Percentiles rank a stretch among this genome's conserved stretches.
These are phyloP conservation scores for Mucor lusitanicus DNA, from an alignment of 371 early-diverging fungal genomes.

Conservation along the genomic window DNA sequence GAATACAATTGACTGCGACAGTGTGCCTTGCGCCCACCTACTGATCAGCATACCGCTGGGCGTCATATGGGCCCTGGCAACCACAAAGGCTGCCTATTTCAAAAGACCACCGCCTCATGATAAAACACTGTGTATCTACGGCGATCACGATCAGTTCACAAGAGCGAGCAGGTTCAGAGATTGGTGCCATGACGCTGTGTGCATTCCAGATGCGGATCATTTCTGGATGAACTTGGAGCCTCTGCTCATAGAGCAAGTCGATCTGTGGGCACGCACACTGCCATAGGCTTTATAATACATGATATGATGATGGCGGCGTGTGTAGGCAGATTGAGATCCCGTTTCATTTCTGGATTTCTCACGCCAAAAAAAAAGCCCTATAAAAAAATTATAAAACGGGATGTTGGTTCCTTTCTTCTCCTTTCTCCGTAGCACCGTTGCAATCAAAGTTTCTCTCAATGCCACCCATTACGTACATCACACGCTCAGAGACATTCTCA, in stretches of 20 bases:
- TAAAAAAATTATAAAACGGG: not conserved
- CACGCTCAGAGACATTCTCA: slow-evolving; percentile 79
- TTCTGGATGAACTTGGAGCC: slow-evolving; percentile 38
- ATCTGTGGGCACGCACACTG: slow-evolving; percentile 8
- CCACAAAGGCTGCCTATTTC: slow-evolving; percentile 28
- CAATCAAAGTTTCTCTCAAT: slow-evolving; percentile 11
- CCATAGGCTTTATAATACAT: too few species aligned
- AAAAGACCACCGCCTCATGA: slow-evolving; percentile 12
- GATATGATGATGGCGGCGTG: too few species aligned
- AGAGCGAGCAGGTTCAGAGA: slow-evolving; percentile 20
- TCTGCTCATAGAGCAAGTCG: slow-evolving; percentile 6
- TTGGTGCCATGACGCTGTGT: slow-evolving; percentile 23
- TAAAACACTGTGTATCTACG: slow-evolving; percentile 26
- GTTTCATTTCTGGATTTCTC: not conserved
- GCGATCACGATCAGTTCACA: slow-evolving; percentile 46
- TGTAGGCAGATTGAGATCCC: not conserved
- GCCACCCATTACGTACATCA: slow-evolving; percentile 66
- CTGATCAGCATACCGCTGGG: slow-evolving; percentile 43
- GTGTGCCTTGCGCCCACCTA: slow-evolving; percentile 29
- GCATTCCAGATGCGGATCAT: slow-evolving; percentile 38
- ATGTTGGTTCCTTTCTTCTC: not conserved
- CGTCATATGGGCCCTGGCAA: slow-evolving; percentile 46
- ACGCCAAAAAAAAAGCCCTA: not conserved
- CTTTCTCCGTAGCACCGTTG: not conserved
- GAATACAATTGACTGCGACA: slow-evolving; percentile 22